Base-by-base conservation (phyloP, 768 basidiomycete genomes). In the Sarcomyxa edulis region DNA sequence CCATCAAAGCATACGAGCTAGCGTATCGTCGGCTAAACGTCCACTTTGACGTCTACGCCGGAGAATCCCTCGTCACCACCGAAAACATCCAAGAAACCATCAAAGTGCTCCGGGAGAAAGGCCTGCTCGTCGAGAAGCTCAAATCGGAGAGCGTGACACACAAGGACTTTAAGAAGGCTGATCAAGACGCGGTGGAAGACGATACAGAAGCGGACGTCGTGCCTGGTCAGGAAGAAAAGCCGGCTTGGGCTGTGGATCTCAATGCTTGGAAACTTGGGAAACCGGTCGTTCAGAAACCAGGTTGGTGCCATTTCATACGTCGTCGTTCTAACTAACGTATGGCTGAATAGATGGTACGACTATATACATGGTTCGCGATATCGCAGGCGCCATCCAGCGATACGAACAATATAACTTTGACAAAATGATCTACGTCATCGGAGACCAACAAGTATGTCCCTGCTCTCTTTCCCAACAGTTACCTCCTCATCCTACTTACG, bases 401-500 rank as follows among this genome's bases (percentile, higher is more conserved):
- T 79, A 69, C 59, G 71, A 81, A 42, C 71, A 76, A 51, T 82
- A 81, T 62, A 64, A 76, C 24, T 84, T 84, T 45, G 81, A 88
- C 69, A 80, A 81, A 58, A 67, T 69, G 61, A 60, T 73, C 49
- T 69, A 67, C 48, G 65, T 69, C 43, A 57, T 64, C 19, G 61
- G 59, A 6, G 48, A 56, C 19, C 58, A 62, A 31, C n/a, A n/a
- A n/a, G n/a, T 59, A 60, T n/a, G n/a, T n/a, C n/a, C n/a, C n/a
- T n/a, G n/a, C n/a, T n/a, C n/a, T n/a, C n/a, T n/a, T n/a, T n/a
- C n/a, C n/a, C n/a, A n/a, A n/a, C n/a, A n/a, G n/a, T n/a, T n/a
- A n/a, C n/a, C n/a, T n/a, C n/a, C n/a, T n/a, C n/a, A n/a, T n/a
- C n/a, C n/a, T n/a, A n/a, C n/a, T n/a, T n/a, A n/a, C n/a, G 37